phyloP scores from a whole-genome alignment of 495 filamentous ascomycete genomes.

The Hypoxylon lenormandii region DNA sequence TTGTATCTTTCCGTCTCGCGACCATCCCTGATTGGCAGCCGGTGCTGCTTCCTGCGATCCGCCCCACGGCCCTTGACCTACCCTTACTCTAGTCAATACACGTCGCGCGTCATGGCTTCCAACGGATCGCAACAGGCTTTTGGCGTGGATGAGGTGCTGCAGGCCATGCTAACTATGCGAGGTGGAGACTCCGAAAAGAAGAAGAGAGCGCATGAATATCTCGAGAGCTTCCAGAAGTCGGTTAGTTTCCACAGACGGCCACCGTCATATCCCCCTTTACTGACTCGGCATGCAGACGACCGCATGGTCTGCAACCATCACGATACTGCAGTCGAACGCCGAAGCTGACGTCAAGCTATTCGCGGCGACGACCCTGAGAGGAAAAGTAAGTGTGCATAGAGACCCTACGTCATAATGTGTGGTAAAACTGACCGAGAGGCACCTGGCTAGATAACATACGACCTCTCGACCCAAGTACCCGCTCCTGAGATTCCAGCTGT shows the following conservation, averaged over 20 bases:
- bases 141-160: slow-evolving; percentile 76
- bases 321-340: slow-evolving; percentile 80
- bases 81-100: slow-evolving; percentile 35
- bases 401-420: background rate
- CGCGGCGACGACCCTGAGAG: slow-evolving; percentile 94
- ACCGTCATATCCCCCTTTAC: slow-evolving; percentile 10
- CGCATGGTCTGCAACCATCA: slow-evolving; percentile 90
- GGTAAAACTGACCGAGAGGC: slow-evolving; percentile 40
- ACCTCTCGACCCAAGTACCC: slow-evolving; percentile 75
- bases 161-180: slow-evolving; percentile 90
- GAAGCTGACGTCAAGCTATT: slow-evolving; percentile 90
- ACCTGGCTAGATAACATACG: slow-evolving; percentile 60
- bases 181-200: slow-evolving; percentile 85
- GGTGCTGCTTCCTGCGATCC: slow-evolving; percentile 42
- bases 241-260: slow-evolving; percentile 64
- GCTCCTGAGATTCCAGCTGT: slow-evolving; percentile 76
- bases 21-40: slow-evolving; percentile 25
- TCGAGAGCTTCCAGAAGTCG: slow-evolving; percentile 98
- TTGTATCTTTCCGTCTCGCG: slow-evolving; percentile 30
- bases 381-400: slow-evolving; percentile 75
- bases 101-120: slow-evolving; percentile 71
- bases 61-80: slow-evolving; percentile 43
- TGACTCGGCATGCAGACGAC: slow-evolving; percentile 63
- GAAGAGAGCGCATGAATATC: slow-evolving; percentile 85
- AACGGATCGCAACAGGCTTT: slow-evolving; percentile 76